Evolutionary conservation across 139 green algal genomes (phyloP), one percentile per base, ranked within the genome.

Genomic region (Closterium sp.): DNA sequence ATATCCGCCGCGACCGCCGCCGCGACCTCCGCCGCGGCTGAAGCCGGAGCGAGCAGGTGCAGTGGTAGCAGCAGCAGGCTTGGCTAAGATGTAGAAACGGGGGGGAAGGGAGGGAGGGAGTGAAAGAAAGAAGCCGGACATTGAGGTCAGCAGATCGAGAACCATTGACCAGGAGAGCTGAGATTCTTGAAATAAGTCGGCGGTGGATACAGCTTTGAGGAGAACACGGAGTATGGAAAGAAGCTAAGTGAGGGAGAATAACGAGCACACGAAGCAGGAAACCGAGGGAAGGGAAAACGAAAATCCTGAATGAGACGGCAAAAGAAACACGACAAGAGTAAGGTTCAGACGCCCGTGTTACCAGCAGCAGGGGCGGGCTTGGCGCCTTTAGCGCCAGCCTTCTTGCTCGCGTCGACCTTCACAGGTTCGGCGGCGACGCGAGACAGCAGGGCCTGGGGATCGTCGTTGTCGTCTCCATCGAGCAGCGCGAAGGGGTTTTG

Each of bases 401-500:
- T 90, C 21, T 91, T 88, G 85, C 30, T 33, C 19, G 89, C 89
- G 21, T 69, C 89, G 25, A 43, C 34, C 86, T 92, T 93, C 33
- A 36, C 43, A 28, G 76, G 25, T n/a, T 35, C 87, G n/a, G 85
- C 85, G 12, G 87, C 87, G 32, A 93, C 86, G 25, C 90, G 86
- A 8, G 28, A 38, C 35, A 93, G n/a, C 33, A 92, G 33, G 28
- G 86, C 90, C 38, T 93, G 36, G 19, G 90, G 90, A 25, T 93
- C 90, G 33, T 93, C 90, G 25, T 92, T 92, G 87, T 93, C 90
- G 64, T 92, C 89, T 2, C 92, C 90, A 86, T 91, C 86, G 12
- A 93, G 87, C 85, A 93, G 87, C 33, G 90, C 90, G 38, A 92
- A 93, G 34, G 84, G 92, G 34, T 93, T 93, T 30, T 92, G 90